Conservation (phyloP, 2,329 filamentous ascomycete species). For the Cytospora mali region DNA sequence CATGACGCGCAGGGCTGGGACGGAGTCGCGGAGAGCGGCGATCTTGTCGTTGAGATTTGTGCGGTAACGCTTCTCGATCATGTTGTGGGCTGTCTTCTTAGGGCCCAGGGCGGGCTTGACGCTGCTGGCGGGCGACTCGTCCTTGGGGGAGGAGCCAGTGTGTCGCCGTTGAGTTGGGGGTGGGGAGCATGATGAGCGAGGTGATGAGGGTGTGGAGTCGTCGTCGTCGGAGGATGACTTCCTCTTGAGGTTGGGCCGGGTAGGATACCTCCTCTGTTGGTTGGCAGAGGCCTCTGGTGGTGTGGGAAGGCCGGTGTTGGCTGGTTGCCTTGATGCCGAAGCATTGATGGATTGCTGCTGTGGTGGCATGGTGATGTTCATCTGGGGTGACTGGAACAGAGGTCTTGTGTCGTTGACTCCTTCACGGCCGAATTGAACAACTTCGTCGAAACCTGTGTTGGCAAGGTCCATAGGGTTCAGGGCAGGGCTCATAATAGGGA, state of each 20-base stretch:
- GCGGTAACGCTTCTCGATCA: conserved; percentile 83
- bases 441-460: conserved; percentile 27
- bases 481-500: conserved; percentile 37
- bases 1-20: conserved; percentile 55
- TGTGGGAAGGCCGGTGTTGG: conserved; percentile 8
- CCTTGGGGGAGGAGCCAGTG: conserved; percentile 18
- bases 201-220: conserved; percentile 29
- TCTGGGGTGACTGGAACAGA: conserved; percentile 34
- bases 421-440: conserved; percentile 33
- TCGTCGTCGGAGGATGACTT: conserved; percentile 34
- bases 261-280: conserved; percentile 24
- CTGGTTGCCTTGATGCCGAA: conserved; percentile 11
- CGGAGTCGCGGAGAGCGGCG: conserved; percentile 71
- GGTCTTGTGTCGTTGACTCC: conserved; percentile 34
- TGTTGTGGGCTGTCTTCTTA: conserved; percentile 83
- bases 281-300: conserved; percentile 8
- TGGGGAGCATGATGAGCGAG: conserved; percentile 30
- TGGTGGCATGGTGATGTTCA: conserved; percentile 25
- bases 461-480: conserved; percentile 41
- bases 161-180: conserved; percentile 25
- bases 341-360: conserved; percentile 13
- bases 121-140: conserved; percentile 13
- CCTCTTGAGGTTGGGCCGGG: conserved; percentile 38
- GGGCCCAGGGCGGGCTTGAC: conserved; percentile 30
- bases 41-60: conserved; percentile 87